These are phyloP conservation scores for Neoarthrinium moseri DNA, from an alignment of 2,329 filamentous ascomycete genomes.

Conservation along the genomic window DNA sequence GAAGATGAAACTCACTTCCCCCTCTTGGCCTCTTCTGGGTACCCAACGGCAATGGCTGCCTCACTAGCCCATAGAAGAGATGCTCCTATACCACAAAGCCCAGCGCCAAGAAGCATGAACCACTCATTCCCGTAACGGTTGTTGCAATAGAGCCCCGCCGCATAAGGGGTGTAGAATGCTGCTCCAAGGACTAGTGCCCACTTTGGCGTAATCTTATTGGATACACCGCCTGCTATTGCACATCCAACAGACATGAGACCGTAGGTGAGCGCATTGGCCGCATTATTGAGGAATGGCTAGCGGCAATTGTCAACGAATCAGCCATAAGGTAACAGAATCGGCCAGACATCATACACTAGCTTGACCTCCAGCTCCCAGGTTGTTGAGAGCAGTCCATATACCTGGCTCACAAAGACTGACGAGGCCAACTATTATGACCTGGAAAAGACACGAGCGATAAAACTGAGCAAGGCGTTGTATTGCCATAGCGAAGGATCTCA, in stretches of 20 bases:
- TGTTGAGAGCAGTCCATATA: slow-evolving; percentile 1
- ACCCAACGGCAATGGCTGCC: slow-evolving; percentile 2
- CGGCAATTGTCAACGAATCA: neutral
- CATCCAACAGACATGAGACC: slow-evolving; percentile 3
- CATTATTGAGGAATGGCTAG: slow-evolving; percentile 3
- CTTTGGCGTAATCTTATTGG: slow-evolving; percentile 4
- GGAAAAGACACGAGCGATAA: slow-evolving; percentile 3
- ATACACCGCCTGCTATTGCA: slow-evolving; percentile 1
- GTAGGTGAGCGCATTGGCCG: slow-evolving; percentile 3
- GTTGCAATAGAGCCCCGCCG: neutral
- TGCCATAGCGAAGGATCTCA: neutral
- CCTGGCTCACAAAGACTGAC: slow-evolving; percentile 5
- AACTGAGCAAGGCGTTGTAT: neutral
- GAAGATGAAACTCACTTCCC: slow-evolving; percentile 3
- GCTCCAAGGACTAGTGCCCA: slow-evolving; percentile 1
- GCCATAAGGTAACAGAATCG: too few relatives aligned
- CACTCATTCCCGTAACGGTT: slow-evolving; percentile 4
- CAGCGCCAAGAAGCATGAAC: neutral
- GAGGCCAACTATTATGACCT: slow-evolving; percentile 1
- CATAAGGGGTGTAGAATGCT: neutral
- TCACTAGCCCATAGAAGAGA: slow-evolving; percentile 2
- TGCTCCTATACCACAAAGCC: slow-evolving; percentile 1
- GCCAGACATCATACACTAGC: neutral
- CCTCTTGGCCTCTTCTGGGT: slow-evolving; percentile 2
- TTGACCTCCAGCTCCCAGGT: slow-evolving; percentile 3